Percentiles rank a stretch among this genome's conserved stretches.
phyloP scores from a whole-genome alignment of 805 yeast genomes.

The Saccharomycopsis sp. region DNA sequence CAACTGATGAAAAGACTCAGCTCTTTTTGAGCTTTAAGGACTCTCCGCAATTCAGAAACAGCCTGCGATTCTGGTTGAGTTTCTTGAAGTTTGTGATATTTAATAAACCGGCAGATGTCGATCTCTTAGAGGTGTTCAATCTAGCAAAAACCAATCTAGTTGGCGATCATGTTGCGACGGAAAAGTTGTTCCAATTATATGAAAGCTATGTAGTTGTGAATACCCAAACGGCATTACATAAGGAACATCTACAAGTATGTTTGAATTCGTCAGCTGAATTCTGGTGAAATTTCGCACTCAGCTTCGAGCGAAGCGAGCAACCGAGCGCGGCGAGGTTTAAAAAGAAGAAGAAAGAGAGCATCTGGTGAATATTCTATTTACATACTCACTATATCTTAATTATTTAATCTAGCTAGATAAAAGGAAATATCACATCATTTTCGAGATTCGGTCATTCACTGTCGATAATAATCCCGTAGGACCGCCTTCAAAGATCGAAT shows the following conservation, averaged over 20 bases:
- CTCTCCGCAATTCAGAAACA: constrained; percentile 21
- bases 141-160: neutral
- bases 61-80: constrained; percentile 21
- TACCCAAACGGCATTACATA: neutral
- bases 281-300: neutral
- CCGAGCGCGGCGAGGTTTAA: no score
- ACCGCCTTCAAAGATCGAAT: constrained; percentile 19
- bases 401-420: no score
- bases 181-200: neutral
- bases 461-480: constrained; percentile 20
- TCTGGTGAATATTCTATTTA: neutral
- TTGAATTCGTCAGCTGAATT: neutral
- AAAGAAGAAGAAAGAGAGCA: no score
- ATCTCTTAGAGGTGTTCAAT: neutral
- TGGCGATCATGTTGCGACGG: neutral
- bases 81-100: constrained; percentile 14
- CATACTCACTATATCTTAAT: neutral
- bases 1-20: constrained; percentile 30
- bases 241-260: neutral
- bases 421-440: constrained; percentile 11
- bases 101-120: constrained; percentile 2
- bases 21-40: constrained; percentile 19
- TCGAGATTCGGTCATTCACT: constrained; percentile 20
- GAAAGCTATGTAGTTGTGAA: neutral
- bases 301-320: no score